A percentile compares a stretch with the other conserved stretches of the same genome.
phyloP scores from a whole-genome alignment of 129 eudicot species.

The Arctium minus region DNA sequence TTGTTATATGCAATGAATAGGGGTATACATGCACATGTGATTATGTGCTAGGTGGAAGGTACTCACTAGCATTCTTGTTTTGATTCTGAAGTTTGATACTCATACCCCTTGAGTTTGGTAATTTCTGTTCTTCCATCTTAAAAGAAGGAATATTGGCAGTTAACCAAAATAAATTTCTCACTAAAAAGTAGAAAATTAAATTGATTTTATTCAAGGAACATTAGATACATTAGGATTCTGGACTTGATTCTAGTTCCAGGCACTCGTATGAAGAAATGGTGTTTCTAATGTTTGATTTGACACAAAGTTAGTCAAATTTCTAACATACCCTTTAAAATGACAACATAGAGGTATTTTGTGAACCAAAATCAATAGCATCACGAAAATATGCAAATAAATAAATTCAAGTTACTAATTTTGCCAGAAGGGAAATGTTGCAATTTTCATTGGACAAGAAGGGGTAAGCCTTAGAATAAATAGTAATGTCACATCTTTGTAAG shows the following conservation, averaged over 20 bases:
- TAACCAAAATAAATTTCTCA: background rate
- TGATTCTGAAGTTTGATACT: background rate
- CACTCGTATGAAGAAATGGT: background rate
- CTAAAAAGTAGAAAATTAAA: background rate
- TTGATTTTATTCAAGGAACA: background rate
- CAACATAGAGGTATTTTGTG: background rate
- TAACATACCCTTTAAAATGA: background rate
- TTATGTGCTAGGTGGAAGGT: background rate
- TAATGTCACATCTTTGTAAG: no score
- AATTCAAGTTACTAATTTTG: background rate
- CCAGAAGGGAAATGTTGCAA: background rate
- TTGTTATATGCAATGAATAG: background rate
- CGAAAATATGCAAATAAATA: background rate
- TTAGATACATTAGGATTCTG: background rate
- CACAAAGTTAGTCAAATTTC: background rate
- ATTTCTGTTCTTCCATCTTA: background rate
- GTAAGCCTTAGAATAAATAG: background rate
- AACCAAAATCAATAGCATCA: background rate
- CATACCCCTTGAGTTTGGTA: background rate
- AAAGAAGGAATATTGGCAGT: background rate
- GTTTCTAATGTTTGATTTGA: background rate
- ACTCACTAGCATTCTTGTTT: background rate
- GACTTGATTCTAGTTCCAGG: background rate
- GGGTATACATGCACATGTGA: background rate
- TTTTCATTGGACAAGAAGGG: background rate